Conservation (phyloP, 352 stramenopile genomes). For the Phytophthora macrochlamydospora region DNA sequence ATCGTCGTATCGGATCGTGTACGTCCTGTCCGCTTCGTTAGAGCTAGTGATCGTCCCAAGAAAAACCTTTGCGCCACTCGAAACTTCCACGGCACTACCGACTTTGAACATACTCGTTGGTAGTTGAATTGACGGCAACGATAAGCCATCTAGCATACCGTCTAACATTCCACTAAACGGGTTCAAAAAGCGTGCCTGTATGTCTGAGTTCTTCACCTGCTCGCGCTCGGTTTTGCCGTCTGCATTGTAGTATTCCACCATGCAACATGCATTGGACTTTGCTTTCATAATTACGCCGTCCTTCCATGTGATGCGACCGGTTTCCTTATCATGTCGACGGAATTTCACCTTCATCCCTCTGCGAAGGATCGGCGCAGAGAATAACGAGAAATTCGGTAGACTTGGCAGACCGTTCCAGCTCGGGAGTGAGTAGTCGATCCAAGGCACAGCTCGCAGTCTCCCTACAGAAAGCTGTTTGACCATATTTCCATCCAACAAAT, state of each 20-base stretch:
- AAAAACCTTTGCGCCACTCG: slow-evolving; percentile 50
- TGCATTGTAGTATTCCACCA: slow-evolving; percentile 43
- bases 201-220: slow-evolving; percentile 55
- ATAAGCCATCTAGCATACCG: slow-evolving; percentile 37
- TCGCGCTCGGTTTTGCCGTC: slow-evolving; percentile 44
- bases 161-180: slow-evolving; percentile 36
- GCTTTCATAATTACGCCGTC: slow-evolving; percentile 55
- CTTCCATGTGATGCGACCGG: slow-evolving; percentile 36
- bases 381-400: slow-evolving; percentile 30
- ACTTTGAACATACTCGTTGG: slow-evolving; percentile 35
- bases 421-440: slow-evolving; percentile 53
- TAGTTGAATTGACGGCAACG: slow-evolving; percentile 39
- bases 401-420: slow-evolving; percentile 31
- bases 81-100: slow-evolving; percentile 57
- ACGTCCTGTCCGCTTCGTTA: slow-evolving; percentile 54
- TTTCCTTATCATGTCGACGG: slow-evolving; percentile 30
- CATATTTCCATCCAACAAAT: slow-evolving; percentile 51
- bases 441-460: slow-evolving; percentile 52
- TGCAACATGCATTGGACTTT: slow-evolving; percentile 50
- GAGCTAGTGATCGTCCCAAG: slow-evolving; percentile 46
- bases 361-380: slow-evolving; percentile 41
- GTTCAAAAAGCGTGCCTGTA: slow-evolving; percentile 53
- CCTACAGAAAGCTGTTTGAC: slow-evolving; percentile 43
- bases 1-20: slow-evolving; percentile 62
- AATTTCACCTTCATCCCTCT: slow-evolving; percentile 63